Percentiles rank a stretch among this genome's conserved stretches.
Evolutionary conservation across 352 stramenopile species (phyloP).

Genomic region (Phytophthora fragariae): DNA sequence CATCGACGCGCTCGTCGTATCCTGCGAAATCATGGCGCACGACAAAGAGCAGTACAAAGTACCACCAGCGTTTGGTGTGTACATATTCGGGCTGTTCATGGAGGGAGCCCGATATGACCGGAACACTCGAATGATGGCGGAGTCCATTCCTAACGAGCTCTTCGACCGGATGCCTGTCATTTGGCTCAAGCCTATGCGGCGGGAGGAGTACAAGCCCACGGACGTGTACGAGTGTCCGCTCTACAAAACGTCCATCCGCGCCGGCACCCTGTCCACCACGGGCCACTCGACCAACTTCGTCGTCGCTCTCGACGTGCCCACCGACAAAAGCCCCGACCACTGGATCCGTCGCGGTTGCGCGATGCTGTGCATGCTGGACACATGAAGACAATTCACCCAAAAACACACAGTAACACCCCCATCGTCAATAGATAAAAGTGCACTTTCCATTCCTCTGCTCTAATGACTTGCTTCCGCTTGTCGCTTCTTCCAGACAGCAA

Average conservation of each 20-base stretch:
- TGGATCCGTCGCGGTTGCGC: conserved; percentile 95
- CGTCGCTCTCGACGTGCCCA: conserved; percentile 87
- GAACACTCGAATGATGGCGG: conserved; percentile 77
- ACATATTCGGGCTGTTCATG: conserved; percentile 96
- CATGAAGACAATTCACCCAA: conserved; percentile 46
- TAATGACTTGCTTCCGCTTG: conserved; percentile 24
- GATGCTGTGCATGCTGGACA: conserved; percentile 96
- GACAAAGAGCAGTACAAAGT: conserved; percentile 75
- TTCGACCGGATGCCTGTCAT: conserved; percentile 94
- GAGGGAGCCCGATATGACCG: conserved; percentile 93
- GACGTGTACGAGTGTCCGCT: conserved; percentile 92
- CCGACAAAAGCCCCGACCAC: conserved; percentile 83
- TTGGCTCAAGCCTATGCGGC: conserved; percentile 88
- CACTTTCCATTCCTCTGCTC: conserved; percentile 6
- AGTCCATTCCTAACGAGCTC: conserved; percentile 89
- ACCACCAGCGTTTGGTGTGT: conserved; percentile 87
- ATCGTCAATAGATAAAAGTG: conserved; percentile 28
- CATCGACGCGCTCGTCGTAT: conserved; percentile 92
- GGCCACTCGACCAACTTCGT: conserved; percentile 96
- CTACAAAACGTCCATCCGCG: conserved; percentile 94
- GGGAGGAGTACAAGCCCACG: conserved; percentile 74
- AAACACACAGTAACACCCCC: background rate
- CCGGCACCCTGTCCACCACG: conserved; percentile 92
- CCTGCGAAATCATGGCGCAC: conserved; percentile 79
- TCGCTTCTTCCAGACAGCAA: conserved; percentile 56